phyloP scores from a whole-genome alignment of 345 rosid species.

The Salix caprea region DNA sequence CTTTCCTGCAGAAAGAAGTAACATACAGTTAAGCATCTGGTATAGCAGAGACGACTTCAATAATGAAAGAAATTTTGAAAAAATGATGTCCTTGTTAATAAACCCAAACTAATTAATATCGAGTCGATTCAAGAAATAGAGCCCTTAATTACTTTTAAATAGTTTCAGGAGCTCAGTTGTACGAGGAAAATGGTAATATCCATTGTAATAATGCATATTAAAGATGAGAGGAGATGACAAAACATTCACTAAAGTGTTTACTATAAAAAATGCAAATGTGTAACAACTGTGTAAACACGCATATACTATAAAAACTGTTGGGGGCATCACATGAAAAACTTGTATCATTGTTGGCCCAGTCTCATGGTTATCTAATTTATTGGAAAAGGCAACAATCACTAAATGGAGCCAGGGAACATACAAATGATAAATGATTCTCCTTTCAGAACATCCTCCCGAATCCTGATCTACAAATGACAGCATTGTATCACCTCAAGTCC shows the following conservation, averaged over 20 bases:
- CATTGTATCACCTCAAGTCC: not conserved
- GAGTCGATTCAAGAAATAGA: not conserved
- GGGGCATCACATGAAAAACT: not conserved
- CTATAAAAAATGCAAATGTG: not conserved
- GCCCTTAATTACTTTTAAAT: not conserved
- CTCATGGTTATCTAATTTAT: not conserved
- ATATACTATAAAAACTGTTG: too few species aligned
- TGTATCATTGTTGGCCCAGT: not conserved
- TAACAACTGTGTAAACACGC: too few species aligned
- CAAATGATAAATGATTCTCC: not conserved
- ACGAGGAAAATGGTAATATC: not conserved
- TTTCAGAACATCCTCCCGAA: not conserved
- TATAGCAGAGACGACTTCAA: too few species aligned
- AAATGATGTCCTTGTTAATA: not conserved
- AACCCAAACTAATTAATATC: not conserved
- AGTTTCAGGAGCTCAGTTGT: not conserved
- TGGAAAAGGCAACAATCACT: not conserved
- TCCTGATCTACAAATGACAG: not conserved
- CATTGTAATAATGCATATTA: not conserved
- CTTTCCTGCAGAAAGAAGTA: constrained; percentile 45
- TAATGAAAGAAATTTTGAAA: not conserved
- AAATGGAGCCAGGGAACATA: not conserved
- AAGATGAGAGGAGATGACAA: not conserved
- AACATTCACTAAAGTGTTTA: not conserved
- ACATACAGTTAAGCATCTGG: constrained; percentile 4